Evolutionary conservation across 2,329 filamentous ascomycete species (phyloP), one percentile per base, ranked within the genome.

Genomic region (Nigrospora sphaerica): DNA sequence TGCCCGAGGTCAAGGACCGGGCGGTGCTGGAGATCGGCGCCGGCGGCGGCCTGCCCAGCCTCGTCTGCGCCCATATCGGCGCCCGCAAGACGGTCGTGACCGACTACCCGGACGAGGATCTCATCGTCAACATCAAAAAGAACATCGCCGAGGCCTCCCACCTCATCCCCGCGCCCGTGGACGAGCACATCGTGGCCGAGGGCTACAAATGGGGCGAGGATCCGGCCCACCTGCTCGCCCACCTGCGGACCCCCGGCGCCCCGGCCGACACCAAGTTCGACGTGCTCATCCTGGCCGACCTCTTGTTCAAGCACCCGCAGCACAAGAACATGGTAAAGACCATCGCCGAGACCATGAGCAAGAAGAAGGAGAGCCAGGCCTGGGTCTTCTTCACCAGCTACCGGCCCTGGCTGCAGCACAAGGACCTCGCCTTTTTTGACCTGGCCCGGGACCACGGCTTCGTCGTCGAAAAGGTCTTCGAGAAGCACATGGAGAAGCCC

Each of bases 361-460:
- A 69, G 50, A 64, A 69, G 4, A 57, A 63, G 4, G 70, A 70
- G 2, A 80, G 84, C 42, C 75, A 75, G 45, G 89, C 90, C 2
- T 78, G 91, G 57, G 90, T 96, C 9, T 95, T 96, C 65, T 97
- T 96, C 70, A 95, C 91, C 0, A 91, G 88, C 17, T 95, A 97
- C 67, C 77, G 93, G 52, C 91, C 92, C 2, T 96, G 91, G 91
- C 72, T 96, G 60, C 74, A 86, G 57, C 78, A 90, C 52, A 86
- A 89, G 64, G 93, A 95, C 59, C 73, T 95, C 62, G 79, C 77
- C 4, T 96, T 96, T 70, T 96, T 96, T 61, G 86, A 90, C 42
- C 60, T 90, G 47, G 87, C 85, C 5, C 73, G 79, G 49, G 77
- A 79, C 44, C 75, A 72, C 42, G 90, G 89, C 0, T 86, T 96